Percentiles rank a stretch among this genome's conserved stretches.
phyloP scores from a whole-genome alignment of 1,139 yeast species.

The Hansenula lynferdii region DNA sequence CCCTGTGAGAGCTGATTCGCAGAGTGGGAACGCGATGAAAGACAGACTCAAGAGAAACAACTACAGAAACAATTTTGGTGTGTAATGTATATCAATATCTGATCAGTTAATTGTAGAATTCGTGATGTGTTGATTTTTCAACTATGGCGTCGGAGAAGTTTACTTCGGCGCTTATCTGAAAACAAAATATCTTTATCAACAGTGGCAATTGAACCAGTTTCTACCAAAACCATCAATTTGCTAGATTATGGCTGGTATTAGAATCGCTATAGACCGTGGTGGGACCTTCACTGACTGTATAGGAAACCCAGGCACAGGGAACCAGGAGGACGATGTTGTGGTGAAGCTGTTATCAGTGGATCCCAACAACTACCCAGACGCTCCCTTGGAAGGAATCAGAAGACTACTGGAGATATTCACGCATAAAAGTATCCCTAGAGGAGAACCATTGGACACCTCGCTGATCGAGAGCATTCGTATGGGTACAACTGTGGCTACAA shows the following conservation, averaged over 20 bases:
- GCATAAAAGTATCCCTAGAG: conserved; percentile 46
- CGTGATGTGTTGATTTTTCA: too few relatives aligned
- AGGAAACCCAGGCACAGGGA: conserved; percentile 29
- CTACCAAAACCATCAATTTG: not conserved
- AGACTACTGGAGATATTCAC: conserved; percentile 61
- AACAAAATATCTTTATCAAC: too few relatives aligned
- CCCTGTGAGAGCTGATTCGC: not conserved
- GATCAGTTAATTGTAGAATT: not conserved
- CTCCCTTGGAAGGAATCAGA: conserved; percentile 88
- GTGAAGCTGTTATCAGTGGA: conserved; percentile 79
- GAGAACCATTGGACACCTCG: conserved; percentile 39
- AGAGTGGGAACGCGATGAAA: conserved; percentile 11
- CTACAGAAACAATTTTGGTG: conserved; percentile 17
- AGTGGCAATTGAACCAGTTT: not conserved
- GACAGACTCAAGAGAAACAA: conserved; percentile 21
- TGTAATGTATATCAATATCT: not conserved
- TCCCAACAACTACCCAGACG: conserved; percentile 80
- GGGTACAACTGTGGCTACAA: conserved; percentile 82
- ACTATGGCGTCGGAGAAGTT: too few relatives aligned
- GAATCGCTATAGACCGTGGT: conserved; percentile 52
- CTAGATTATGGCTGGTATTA: conserved; percentile 11
- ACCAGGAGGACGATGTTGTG: conserved; percentile 41
- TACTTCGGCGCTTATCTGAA: too few relatives aligned
- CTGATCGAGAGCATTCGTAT: conserved; percentile 56
- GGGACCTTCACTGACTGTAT: conserved; percentile 88